phyloP scores from a whole-genome alignment of 208 protist species.

The Acanthamoeba triangularis region DNA sequence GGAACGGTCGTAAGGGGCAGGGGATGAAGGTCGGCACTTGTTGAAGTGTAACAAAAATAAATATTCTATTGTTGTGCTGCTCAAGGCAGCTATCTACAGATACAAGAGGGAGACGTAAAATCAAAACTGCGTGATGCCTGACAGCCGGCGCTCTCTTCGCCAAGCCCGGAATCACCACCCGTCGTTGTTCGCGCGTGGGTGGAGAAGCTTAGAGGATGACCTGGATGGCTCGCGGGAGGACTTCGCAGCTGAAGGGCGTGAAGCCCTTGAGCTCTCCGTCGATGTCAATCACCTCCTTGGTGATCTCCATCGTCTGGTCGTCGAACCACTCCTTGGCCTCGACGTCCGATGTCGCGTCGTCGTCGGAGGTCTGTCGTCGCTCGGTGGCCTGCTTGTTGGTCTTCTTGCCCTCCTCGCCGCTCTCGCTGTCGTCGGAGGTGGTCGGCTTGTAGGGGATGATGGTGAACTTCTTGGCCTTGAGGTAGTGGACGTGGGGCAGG shows the following conservation, averaged over 20 bases:
- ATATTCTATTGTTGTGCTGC: not conserved
- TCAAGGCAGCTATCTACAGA: not conserved
- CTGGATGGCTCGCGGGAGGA: constrained; percentile 77
- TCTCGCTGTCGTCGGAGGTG: not conserved
- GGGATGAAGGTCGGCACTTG: no score
- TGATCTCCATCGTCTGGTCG: constrained; percentile 4
- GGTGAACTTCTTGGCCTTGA: constrained; percentile 31
- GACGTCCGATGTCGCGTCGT: not conserved
- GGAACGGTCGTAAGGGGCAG: no score
- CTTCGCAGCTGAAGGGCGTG: constrained; percentile 82
- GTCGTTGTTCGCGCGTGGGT: not conserved
- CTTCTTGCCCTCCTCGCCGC: not conserved
- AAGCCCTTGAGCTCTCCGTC: constrained; percentile 81
- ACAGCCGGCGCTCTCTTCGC: not conserved
- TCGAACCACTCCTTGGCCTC: not conserved
- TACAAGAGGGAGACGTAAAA: not conserved
- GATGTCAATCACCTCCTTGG: constrained; percentile 81
- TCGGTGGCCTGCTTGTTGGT: not conserved
- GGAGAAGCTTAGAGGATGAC: constrained; percentile 74
- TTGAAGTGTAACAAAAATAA: no score
- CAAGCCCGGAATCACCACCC: not conserved
- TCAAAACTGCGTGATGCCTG: not conserved
- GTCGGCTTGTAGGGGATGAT: constrained; percentile 9
- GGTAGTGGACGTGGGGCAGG: not conserved
- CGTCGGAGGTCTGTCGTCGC: not conserved